Evolutionary conservation across 2,329 filamentous ascomycete genomes (phyloP), one percentile per base, ranked within the genome.

Genomic region (Ramichloridium luteum): DNA sequence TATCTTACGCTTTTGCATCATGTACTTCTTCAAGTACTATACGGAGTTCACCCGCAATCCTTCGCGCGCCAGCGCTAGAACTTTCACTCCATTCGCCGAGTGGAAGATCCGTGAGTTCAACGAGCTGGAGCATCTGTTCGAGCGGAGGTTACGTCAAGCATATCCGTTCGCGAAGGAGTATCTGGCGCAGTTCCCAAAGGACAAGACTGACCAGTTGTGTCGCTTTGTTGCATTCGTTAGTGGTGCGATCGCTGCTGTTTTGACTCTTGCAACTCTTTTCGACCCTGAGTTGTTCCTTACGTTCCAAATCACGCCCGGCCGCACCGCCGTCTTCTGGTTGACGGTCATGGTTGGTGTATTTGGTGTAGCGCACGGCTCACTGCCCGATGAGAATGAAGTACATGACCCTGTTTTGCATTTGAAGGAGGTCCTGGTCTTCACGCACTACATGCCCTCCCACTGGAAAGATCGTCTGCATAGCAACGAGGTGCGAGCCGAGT

Each of bases 41-140:
- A 90, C 90, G 49, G 88, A 98, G 63, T 94, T 93, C 51, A 85
- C 93, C 58, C 92, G 86, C 50, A 93, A 94, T 40, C 88, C 84
- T 0, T 76, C 83, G 1, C 77, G 85, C 40, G 72, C 93, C 22
- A 80, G 82, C n/a, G 79, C 84, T 11, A 76, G 90, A 25, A 78
- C 85, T 43, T 98, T 94, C 53, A 96, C 88, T 0, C 82, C 85
- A 1, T 71, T 93, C 30, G 90, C 90, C 0, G 81, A 93, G 54
- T 98, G 90, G 90, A 96, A 94, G 49, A 94, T 98, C 41, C 78
- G 90, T 28, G 88, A 96, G 54, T 98, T 96, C 67, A 98, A 98
- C 49, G 90, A 98, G 56, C 68, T 98, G 1, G 79, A 80, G 35
- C 90, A 98, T 56, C 68, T 96, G 2, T 98, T 96, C 48, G 73